Percentiles rank a stretch among this genome's conserved stretches.
Evolutionary conservation across 257 asterid species (phyloP).

Genomic region (Rauvolfia tetraphylla): DNA sequence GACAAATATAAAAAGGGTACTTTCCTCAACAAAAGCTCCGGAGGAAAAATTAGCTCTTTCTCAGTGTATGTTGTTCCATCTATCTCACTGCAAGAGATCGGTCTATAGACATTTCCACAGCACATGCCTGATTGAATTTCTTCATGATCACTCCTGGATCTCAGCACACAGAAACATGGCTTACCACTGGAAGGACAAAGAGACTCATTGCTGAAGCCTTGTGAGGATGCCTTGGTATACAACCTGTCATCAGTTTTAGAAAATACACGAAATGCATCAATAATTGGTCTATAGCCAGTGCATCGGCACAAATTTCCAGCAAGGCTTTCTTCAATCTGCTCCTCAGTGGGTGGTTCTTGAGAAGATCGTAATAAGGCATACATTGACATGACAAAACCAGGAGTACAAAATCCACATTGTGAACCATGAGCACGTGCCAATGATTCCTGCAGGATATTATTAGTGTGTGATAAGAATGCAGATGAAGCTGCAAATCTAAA

Average conservation of each 20-base stretch:
- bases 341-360: constrained; percentile 61
- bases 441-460: constrained; percentile 59
- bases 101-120: constrained; percentile 33
- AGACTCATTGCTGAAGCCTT: constrained; percentile 39
- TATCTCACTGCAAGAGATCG: constrained; percentile 55
- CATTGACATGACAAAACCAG: constrained; percentile 97
- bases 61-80: constrained; percentile 71
- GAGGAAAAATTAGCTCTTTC: constrained; percentile 90
- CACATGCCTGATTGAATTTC: constrained; percentile 23
- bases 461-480: constrained; percentile 10
- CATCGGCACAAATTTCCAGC: constrained; percentile 97
- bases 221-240: constrained; percentile 48
- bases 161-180: constrained; percentile 79
- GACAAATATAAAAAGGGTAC: constrained; percentile 43
- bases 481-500: neutral
- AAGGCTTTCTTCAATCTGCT: constrained; percentile 85
- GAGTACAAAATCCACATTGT: constrained; percentile 98
- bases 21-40: constrained; percentile 72
- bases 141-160: constrained; percentile 29
- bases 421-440: constrained; percentile 88
- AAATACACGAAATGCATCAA: constrained; percentile 90
- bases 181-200: constrained; percentile 94
- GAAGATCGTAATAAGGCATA: constrained; percentile 83
- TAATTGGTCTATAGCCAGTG: constrained; percentile 93
- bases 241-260: constrained; percentile 70